These are phyloP conservation scores for Colletotrichum brevisporum DNA, from an alignment of 2,329 filamentous ascomycete species.

Conservation along the genomic window DNA sequence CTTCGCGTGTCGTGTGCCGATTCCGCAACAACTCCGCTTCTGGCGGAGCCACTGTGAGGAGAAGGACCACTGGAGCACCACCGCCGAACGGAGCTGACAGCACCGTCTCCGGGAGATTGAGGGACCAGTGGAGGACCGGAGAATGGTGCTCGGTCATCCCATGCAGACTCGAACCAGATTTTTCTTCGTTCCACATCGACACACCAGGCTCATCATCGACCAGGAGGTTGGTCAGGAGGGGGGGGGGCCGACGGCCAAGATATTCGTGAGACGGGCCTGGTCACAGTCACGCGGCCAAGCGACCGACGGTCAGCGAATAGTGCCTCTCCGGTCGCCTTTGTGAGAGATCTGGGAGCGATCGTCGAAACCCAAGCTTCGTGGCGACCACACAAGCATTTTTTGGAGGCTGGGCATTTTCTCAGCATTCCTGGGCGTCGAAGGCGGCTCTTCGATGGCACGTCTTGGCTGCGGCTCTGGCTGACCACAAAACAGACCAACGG, in stretches of 20 bases:
- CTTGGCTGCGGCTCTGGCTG: constrained; percentile 17
- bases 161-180: background rate
- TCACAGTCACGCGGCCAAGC: background rate
- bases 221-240: constrained; percentile 9
- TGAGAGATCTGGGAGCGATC: background rate
- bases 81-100: no score
- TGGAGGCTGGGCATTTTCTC: constrained; percentile 30
- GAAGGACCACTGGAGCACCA: no score
- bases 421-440: constrained; percentile 24
- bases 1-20: no score
- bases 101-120: no score
- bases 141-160: no score
- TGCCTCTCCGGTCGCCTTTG: no score
- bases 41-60: background rate
- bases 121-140: constrained; percentile 7
- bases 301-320: no score
- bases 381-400: constrained; percentile 25
- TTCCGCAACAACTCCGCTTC: background rate
- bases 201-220: no score
- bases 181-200: no score
- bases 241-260: background rate
- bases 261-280: background rate
- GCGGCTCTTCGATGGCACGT: constrained; percentile 7
- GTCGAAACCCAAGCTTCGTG: no score
- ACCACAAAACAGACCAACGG: background rate